These are phyloP conservation scores for Tetrapisispora pingtungensis DNA, from an alignment of 805 yeast genomes.

Conservation along the genomic window DNA sequence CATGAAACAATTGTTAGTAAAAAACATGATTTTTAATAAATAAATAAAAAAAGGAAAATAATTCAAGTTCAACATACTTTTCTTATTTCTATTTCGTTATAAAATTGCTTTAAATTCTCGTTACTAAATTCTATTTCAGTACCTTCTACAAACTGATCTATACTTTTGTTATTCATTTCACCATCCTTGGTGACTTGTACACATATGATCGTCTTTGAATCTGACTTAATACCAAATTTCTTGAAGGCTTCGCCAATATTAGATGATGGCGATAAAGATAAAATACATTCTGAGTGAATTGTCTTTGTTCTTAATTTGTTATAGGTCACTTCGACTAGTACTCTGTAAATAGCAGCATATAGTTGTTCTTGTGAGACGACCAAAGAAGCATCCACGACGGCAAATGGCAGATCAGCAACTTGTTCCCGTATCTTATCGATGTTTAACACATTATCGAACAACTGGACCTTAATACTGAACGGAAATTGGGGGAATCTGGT, in stretches of 20 bases:
- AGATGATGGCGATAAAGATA: constrained; percentile 58
- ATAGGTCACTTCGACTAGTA: constrained; percentile 41
- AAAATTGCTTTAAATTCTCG: constrained; percentile 20
- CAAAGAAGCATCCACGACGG: constrained; percentile 53
- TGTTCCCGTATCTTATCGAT: constrained; percentile 32
- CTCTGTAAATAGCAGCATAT: constrained; percentile 48
- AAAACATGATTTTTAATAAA: neutral
- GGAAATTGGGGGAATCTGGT: constrained; percentile 32
- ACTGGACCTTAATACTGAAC: constrained; percentile 30
- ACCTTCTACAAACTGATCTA: constrained; percentile 25
- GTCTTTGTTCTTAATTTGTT: constrained; percentile 50
- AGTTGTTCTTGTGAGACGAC: constrained; percentile 55
- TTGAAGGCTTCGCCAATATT: constrained; percentile 60
- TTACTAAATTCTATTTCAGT: constrained; percentile 29
- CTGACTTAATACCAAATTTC: constrained; percentile 56
- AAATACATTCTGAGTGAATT: constrained; percentile 61
- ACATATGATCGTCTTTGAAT: constrained; percentile 37
- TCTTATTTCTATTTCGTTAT: constrained; percentile 30
- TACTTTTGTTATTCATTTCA: constrained; percentile 6
- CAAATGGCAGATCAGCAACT: constrained; percentile 45
- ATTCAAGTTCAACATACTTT: constrained; percentile 18
- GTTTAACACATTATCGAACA: constrained; percentile 39
- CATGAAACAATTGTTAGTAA: neutral
- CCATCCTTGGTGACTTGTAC: constrained; percentile 35
- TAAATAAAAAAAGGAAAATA: neutral